Conservation (phyloP, 176 grass and related monocot genomes). For the Eremochloa ophiuroides region DNA sequence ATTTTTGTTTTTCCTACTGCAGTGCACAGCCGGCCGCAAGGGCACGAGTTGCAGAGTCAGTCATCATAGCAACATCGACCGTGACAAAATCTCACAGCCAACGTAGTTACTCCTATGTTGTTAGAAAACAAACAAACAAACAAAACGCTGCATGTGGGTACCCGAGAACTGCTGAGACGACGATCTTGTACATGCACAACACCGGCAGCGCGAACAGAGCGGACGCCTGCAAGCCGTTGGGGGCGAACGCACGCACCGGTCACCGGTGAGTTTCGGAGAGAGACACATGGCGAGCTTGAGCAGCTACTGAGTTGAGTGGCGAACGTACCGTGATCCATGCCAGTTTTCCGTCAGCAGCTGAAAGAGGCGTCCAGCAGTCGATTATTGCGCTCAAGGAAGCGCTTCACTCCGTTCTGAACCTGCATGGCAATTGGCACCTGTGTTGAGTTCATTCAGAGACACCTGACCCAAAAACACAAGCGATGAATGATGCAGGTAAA, state of each 20-base stretch:
- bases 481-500: not conserved
- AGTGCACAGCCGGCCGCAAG: not conserved
- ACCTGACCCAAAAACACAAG: not conserved
- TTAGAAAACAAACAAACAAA: not conserved
- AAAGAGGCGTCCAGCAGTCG: not conserved
- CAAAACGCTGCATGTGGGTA: not conserved
- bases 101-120: no score
- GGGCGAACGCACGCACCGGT: no score
- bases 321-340: conserved; percentile 24
- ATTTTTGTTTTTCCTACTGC: conserved; percentile 13
- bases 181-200: not conserved
- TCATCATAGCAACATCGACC: not conserved
- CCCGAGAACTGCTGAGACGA: not conserved
- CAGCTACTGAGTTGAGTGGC: no score
- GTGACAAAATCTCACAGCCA: not conserved
- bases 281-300: not conserved
- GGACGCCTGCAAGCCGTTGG: not conserved
- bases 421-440: not conserved
- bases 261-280: not conserved
- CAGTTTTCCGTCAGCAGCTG: not conserved
- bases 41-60: not conserved
- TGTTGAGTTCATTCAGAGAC: not conserved
- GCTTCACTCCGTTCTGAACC: conserved; percentile 13
- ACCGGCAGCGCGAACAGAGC: not conserved
- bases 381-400: not conserved